Evolutionary conservation across 1,139 yeast species (phyloP).

Genomic region (Arxiozyma heterogenica): DNA sequence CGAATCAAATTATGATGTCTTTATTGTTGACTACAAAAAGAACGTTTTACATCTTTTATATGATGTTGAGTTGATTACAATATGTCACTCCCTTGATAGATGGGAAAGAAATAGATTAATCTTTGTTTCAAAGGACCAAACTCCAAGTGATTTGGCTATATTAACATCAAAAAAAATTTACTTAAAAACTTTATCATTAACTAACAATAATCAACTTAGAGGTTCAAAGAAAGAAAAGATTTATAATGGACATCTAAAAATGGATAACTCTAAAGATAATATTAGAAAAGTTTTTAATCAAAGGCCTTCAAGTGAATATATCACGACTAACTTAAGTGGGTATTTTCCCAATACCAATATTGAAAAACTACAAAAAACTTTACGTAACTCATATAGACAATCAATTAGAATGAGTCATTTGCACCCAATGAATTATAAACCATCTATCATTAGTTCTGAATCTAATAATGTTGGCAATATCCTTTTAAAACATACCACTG

Average conservation of each 20-base stretch:
- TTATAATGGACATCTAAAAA: conserved; percentile 12
- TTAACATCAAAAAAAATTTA: conserved; percentile 47
- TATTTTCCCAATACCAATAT: conserved; percentile 83
- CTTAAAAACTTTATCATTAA: conserved; percentile 18
- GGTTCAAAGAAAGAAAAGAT: background rate
- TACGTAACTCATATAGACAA: conserved; percentile 73
- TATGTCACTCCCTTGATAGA: conserved; percentile 68
- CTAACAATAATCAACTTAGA: background rate
- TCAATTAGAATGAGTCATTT: conserved; percentile 47
- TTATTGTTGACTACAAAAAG: conserved; percentile 38
- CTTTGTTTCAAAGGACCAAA: conserved; percentile 53
- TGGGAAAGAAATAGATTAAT: conserved; percentile 66
- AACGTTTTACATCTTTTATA: conserved; percentile 46
- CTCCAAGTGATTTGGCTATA: conserved; percentile 61
- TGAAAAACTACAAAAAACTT: conserved; percentile 65
- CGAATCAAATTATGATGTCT: conserved; percentile 41
- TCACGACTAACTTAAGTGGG: conserved; percentile 80
- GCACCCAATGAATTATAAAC: conserved; percentile 3
- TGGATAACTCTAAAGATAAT: conserved; percentile 23
- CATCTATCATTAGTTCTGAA: conserved; percentile 16
- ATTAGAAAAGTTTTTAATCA: conserved; percentile 67
- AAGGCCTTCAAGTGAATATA: conserved; percentile 87
- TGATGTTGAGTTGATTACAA: conserved; percentile 74
- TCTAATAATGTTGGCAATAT: conserved; percentile 51
- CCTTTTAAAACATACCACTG: conserved; percentile 48